Evolutionary conservation across 2,329 filamentous ascomycete species (phyloP).

Genomic region (Gnomoniopsis sp.): DNA sequence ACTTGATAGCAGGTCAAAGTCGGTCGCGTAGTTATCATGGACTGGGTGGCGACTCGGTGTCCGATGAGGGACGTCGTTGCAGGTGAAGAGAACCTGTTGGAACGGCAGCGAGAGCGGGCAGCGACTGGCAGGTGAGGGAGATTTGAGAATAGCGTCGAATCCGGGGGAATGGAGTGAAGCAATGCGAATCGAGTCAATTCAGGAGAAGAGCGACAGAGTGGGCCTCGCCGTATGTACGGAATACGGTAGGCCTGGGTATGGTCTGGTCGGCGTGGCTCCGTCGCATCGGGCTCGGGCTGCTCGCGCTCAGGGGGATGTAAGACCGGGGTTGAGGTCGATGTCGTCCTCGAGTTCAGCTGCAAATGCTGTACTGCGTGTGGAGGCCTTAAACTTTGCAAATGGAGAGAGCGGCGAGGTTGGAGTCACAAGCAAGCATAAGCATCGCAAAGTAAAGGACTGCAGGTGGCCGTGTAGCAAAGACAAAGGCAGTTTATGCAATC

Average conservation of each 20-base stretch:
- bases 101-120: neutral
- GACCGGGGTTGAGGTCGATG: neutral
- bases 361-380: too few species aligned
- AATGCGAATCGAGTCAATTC: constrained; percentile 13
- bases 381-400: neutral
- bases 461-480: too few species aligned
- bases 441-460: too few species aligned
- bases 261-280: constrained; percentile 13
- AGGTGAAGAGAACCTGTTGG: constrained; percentile 4
- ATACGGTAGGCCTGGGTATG: neutral
- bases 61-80: neutral
- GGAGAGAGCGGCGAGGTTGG: too few species aligned
- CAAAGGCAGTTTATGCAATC: too few species aligned
- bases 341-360: neutral
- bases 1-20: constrained; percentile 1
- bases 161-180: constrained; percentile 1
- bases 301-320: neutral
- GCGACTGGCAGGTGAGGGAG: neutral
- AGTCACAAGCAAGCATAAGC: too few species aligned
- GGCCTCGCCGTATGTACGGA: constrained; percentile 8
- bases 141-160: neutral
- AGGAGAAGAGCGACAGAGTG: constrained; percentile 19
- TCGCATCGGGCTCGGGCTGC: constrained; percentile 12
- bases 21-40: constrained; percentile 12
- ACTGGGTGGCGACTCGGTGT: constrained; percentile 11